Conservation (phyloP, 805 yeast genomes). For the Barnettozyma sucrosica region DNA sequence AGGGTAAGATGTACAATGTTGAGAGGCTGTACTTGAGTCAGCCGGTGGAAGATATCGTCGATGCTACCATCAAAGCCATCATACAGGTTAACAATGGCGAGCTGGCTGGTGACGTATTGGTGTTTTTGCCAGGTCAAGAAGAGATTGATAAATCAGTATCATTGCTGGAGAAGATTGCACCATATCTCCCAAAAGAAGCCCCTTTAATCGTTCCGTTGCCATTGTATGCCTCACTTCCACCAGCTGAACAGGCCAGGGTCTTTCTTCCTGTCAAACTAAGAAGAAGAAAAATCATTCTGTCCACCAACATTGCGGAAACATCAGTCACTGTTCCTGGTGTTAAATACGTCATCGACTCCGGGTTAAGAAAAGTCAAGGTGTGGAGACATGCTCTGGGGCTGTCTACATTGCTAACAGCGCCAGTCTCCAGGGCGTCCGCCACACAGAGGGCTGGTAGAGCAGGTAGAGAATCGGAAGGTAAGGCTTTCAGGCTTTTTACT, state of each 20-base stretch:
- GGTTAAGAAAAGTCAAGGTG: conserved; percentile 86
- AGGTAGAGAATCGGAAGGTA: conserved; percentile 95
- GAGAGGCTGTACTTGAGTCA: conserved; percentile 58
- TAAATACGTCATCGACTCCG: conserved; percentile 87
- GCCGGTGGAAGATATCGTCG: conserved; percentile 79
- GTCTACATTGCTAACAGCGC: conserved; percentile 87
- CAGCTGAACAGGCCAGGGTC: conserved; percentile 74
- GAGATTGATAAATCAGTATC: conserved; percentile 85
- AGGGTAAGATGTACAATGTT: conserved; percentile 87
- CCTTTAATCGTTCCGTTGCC: conserved; percentile 78
- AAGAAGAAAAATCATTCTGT: conserved; percentile 78
- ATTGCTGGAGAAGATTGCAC: conserved; percentile 53
- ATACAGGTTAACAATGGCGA: conserved; percentile 77
- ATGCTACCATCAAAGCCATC: conserved; percentile 64
- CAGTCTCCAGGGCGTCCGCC: conserved; percentile 92
- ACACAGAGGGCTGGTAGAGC: conserved; percentile 97
- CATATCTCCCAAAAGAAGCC: conserved; percentile 63
- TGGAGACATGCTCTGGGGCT: conserved; percentile 92
- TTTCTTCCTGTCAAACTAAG: conserved; percentile 59
- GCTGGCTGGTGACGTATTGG: conserved; percentile 78
- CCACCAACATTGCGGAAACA: conserved; percentile 97
- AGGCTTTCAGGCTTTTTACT: conserved; percentile 77
- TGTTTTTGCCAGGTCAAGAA: conserved; percentile 94
- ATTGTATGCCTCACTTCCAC: conserved; percentile 89
- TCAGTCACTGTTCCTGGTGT: conserved; percentile 95